Percentiles rank a stretch among this genome's conserved stretches.
Evolutionary conservation across 106 monocot species (phyloP).

Genomic region (Dioscorea dumetorum): DNA sequence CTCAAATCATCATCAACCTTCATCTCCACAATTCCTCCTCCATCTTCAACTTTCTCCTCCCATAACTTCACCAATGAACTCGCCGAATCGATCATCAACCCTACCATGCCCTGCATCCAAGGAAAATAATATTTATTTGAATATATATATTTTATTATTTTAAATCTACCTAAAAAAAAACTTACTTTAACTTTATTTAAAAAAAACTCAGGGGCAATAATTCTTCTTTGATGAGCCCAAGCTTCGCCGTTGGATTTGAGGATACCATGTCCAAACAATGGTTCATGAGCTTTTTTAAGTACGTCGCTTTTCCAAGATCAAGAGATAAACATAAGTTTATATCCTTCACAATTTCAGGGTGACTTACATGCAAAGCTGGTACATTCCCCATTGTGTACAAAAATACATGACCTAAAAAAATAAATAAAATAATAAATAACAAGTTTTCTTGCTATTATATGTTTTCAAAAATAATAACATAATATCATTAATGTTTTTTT

Average conservation of each 20-base stretch:
- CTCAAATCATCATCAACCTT: slow-evolving; percentile 60
- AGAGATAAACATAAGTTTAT: slow-evolving; percentile 48
- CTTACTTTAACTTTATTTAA: slow-evolving; percentile 66
- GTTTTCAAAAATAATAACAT: too few relatives aligned
- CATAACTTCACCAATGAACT: slow-evolving; percentile 42
- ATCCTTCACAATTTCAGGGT: slow-evolving; percentile 54
- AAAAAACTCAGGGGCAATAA: slow-evolving; percentile 77
- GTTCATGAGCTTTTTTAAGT: slow-evolving; percentile 43
- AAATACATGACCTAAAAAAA: slow-evolving; percentile 41
- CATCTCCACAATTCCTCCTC: slow-evolving; percentile 34
- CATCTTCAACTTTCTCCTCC: slow-evolving; percentile 36
- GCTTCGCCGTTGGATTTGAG: slow-evolving; percentile 45
- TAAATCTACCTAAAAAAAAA: neutral
- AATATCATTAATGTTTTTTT: too few relatives aligned
- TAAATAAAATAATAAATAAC: neutral
- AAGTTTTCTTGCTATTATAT: too few relatives aligned
- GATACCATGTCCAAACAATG: slow-evolving; percentile 62
- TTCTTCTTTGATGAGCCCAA: slow-evolving; percentile 70
- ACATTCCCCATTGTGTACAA: slow-evolving; percentile 36
- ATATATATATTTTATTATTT: neutral
- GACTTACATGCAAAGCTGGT: slow-evolving; percentile 45
- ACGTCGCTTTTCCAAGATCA: slow-evolving; percentile 50
- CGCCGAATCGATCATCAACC: slow-evolving; percentile 54
- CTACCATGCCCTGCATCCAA: slow-evolving; percentile 52
- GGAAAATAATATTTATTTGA: neutral